A percentile compares a stretch with the other conserved stretches of the same genome.
Conservation (phyloP, 1,284 basidiomycete genomes). For the Omphalotus olearius region DNA sequence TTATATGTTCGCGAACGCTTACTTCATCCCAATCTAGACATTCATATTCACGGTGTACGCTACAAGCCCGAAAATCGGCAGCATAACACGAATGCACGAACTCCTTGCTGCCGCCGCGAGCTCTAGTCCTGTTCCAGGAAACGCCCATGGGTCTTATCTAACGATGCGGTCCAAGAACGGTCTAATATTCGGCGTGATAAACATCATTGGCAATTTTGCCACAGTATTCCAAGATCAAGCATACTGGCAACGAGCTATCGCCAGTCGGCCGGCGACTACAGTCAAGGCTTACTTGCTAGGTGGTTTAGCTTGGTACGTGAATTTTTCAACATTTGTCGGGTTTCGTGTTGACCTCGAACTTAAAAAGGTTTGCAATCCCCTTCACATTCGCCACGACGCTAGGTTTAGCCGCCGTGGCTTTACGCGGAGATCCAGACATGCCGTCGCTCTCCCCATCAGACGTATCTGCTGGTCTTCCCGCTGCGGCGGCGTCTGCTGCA, state of each 20-base stretch:
- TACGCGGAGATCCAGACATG: conserved; percentile 72
- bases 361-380: conserved; percentile 71
- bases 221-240: conserved; percentile 33
- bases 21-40: conserved; percentile 13
- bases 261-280: conserved; percentile 75
- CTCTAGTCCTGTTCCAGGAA: conserved; percentile 53
- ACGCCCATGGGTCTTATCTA: conserved; percentile 66
- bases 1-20: not conserved
- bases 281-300: conserved; percentile 88
- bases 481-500: conserved; percentile 75
- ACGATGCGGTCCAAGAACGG: conserved; percentile 82
- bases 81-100: conserved; percentile 51
- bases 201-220: conserved; percentile 75
- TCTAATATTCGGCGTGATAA: conserved; percentile 86
- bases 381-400: conserved; percentile 80
- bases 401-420: conserved; percentile 78
- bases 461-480: conserved; percentile 82
- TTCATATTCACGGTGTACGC: conserved; percentile 71
- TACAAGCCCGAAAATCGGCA: conserved; percentile 62
- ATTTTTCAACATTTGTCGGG: not conserved
- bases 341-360: not conserved
- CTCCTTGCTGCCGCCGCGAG: conserved; percentile 50
- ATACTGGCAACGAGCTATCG: conserved; percentile 87
- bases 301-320: conserved; percentile 74
- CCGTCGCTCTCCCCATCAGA: conserved; percentile 52